These are phyloP conservation scores for Pterocarpus santalinus DNA, from an alignment of 306 rosid species.

Conservation along the genomic window DNA sequence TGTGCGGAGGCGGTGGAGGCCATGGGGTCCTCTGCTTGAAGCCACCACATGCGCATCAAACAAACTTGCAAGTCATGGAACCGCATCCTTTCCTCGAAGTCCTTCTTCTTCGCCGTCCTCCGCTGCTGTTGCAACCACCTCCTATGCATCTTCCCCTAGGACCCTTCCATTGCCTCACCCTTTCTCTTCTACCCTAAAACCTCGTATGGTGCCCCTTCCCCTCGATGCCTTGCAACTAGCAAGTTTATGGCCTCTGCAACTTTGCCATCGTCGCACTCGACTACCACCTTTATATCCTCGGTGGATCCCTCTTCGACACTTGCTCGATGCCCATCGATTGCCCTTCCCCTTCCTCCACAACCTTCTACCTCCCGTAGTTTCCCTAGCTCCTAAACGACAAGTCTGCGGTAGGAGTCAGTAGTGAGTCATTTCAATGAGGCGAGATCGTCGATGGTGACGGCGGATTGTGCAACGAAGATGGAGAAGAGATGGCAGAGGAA, in stretches of 20 bases:
- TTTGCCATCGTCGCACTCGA: constrained; percentile 71
- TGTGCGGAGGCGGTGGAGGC: too few species aligned
- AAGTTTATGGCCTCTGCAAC: constrained; percentile 83
- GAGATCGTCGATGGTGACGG: too few species aligned
- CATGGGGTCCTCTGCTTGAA: too few species aligned
- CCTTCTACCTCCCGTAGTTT: constrained; percentile 53
- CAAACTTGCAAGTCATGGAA: constrained; percentile 78
- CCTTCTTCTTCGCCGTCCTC: constrained; percentile 59
- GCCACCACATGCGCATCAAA: constrained; percentile 72
- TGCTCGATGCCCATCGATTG: constrained; percentile 89
- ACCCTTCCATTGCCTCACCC: constrained; percentile 70
- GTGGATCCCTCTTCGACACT: constrained; percentile 84
- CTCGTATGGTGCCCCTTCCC: constrained; percentile 87
- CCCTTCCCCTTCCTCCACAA: constrained; percentile 66
- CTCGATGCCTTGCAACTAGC: constrained; percentile 77
- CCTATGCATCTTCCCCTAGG: constrained; percentile 82
- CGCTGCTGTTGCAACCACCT: constrained; percentile 50
- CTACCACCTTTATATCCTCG: constrained; percentile 68
- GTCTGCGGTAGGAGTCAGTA: too few species aligned
- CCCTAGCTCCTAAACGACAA: too few species aligned
- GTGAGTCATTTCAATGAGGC: too few species aligned
- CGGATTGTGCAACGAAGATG: too few species aligned
- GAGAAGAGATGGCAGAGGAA: too few species aligned
- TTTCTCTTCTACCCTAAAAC: constrained; percentile 70
- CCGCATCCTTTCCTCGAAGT: constrained; percentile 61